These are phyloP conservation scores for Eutypa lata DNA, from an alignment of 2,329 filamentous ascomycete species.

Conservation along the genomic window DNA sequence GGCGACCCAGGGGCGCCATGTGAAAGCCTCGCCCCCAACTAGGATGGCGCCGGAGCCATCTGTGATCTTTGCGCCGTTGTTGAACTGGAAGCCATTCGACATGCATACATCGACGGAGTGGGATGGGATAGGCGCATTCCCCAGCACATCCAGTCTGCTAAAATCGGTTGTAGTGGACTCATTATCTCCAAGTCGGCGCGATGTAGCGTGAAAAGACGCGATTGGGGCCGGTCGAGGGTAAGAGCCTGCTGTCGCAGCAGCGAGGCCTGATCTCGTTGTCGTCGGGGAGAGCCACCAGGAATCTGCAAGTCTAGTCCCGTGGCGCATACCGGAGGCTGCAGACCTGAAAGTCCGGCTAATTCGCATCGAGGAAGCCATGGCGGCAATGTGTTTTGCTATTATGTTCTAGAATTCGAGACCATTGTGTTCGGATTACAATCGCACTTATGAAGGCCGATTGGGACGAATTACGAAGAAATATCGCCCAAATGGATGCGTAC, in stretches of 20 bases:
- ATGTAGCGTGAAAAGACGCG: conserved; percentile 20
- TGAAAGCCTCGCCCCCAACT: conserved; percentile 82
- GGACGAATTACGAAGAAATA: too few species aligned
- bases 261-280: neutral
- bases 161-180: conserved; percentile 59
- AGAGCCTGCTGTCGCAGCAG: conserved; percentile 2
- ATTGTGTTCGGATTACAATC: neutral
- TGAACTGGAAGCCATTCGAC: conserved; percentile 79
- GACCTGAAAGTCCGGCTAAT: conserved; percentile 11
- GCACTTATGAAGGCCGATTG: too few species aligned
- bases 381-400: conserved; percentile 10
- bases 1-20: conserved; percentile 78
- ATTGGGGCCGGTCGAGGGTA: neutral
- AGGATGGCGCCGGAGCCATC: conserved; percentile 73
- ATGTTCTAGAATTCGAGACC: neutral
- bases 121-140: conserved; percentile 69
- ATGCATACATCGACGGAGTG: conserved; percentile 83
- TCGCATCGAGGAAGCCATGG: conserved; percentile 19
- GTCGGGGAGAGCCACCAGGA: conserved; percentile 7
- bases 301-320: conserved; percentile 5
- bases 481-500: too few species aligned
- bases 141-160: conserved; percentile 72
- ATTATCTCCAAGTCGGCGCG: conserved; percentile 3
- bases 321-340: conserved; percentile 10
- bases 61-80: conserved; percentile 71